Conservation (phyloP, 2,329 filamentous ascomycete genomes). For the Bipolaris zeicola region DNA sequence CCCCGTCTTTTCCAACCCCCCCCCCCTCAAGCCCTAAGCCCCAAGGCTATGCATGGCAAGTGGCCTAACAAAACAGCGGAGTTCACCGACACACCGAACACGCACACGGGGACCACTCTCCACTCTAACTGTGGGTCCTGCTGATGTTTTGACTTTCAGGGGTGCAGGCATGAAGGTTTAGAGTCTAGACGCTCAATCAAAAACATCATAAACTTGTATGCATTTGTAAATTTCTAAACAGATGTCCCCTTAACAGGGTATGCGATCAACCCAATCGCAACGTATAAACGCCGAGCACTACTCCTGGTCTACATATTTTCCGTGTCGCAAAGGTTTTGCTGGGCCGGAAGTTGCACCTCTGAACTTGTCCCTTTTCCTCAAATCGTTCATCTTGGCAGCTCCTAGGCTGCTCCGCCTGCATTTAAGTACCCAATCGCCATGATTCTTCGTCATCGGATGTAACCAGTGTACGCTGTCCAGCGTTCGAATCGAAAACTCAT, state of each 20-base stretch:
- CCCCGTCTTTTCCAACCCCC: background rate
- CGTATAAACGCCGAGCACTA: slow-evolving; percentile 24
- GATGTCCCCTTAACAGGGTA: slow-evolving; percentile 7
- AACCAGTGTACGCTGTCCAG: slow-evolving; percentile 24
- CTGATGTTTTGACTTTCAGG: background rate
- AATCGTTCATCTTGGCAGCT: slow-evolving; percentile 5
- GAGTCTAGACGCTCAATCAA: background rate
- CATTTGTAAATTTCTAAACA: background rate
- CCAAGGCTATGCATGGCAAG: slow-evolving; percentile 20
- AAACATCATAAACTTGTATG: slow-evolving; percentile 4
- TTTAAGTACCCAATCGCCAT: slow-evolving; percentile 18
- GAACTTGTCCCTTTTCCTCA: background rate
- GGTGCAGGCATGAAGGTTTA: background rate
- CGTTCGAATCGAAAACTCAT: slow-evolving; percentile 26
- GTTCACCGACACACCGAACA: slow-evolving; percentile 26
- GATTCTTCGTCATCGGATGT: slow-evolving; percentile 31
- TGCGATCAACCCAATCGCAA: slow-evolving; percentile 27
- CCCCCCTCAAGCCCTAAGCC: slow-evolving; percentile 4
- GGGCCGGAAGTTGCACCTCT: slow-evolving; percentile 17
- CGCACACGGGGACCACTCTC: background rate
- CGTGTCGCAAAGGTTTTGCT: slow-evolving; percentile 13
- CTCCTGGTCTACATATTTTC: slow-evolving; percentile 38
- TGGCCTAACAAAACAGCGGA: slow-evolving; percentile 15
- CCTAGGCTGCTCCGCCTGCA: background rate
- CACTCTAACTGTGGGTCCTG: slow-evolving; percentile 17